Percentiles rank a stretch among this genome's conserved stretches.
Conservation (phyloP, 306 rosid genomes). For the Malus fusca region DNA sequence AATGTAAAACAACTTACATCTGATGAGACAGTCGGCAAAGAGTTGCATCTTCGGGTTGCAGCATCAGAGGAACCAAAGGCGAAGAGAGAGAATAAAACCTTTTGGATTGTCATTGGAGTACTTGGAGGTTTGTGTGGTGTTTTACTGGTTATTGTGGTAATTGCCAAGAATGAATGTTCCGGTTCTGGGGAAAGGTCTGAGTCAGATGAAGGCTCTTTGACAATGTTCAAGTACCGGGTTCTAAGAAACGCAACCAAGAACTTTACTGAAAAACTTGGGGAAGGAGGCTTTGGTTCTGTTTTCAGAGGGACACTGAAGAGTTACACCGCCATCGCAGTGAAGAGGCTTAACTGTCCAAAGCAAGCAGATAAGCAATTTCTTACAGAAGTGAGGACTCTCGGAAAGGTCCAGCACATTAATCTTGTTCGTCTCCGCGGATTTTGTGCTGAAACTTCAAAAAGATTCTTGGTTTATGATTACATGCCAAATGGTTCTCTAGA, state of each 20-base stretch:
- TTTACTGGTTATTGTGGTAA: background rate
- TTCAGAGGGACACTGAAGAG: slow-evolving; percentile 26
- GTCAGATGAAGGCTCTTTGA: slow-evolving; percentile 22
- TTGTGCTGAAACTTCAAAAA: slow-evolving; percentile 21
- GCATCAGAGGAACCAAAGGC: background rate
- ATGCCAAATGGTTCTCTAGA: slow-evolving; percentile 39
- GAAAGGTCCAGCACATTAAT: slow-evolving; percentile 33
- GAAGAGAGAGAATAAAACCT: background rate
- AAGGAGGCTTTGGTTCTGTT: slow-evolving; percentile 44
- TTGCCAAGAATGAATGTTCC: background rate
- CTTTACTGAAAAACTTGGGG: slow-evolving; percentile 29
- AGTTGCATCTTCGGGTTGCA: slow-evolving; percentile 5
- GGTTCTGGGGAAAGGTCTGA: background rate
- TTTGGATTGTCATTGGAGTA: background rate
- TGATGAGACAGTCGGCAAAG: background rate
- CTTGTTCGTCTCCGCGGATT: slow-evolving; percentile 36
- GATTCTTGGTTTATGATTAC: slow-evolving; percentile 34
- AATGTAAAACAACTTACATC: background rate
- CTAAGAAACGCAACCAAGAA: slow-evolving; percentile 32
- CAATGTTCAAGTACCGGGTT: slow-evolving; percentile 17
- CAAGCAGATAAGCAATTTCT: slow-evolving; percentile 33
- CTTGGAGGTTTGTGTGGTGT: background rate
- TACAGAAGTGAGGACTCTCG: slow-evolving; percentile 34
- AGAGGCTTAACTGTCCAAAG: slow-evolving; percentile 24
- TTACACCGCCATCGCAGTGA: slow-evolving; percentile 29